Evolutionary conservation across 345 rosid species (phyloP).

Genomic region (Lenwebbia sp.): DNA sequence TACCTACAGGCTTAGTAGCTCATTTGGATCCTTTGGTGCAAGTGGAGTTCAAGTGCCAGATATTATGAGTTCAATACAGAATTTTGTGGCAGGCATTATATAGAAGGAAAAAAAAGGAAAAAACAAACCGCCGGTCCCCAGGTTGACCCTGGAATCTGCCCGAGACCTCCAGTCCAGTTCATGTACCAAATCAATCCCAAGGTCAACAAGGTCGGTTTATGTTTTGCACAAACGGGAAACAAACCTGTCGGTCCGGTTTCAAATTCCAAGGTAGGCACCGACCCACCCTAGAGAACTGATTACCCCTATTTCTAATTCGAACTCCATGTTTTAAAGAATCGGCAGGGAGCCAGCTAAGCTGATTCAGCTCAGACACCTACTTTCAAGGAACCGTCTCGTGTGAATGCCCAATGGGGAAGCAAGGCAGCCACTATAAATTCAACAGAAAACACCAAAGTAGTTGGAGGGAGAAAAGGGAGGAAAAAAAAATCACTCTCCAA

Average conservation of each 20-base stretch:
- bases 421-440: background rate
- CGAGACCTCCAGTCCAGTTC: background rate
- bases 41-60: background rate
- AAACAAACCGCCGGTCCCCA: background rate
- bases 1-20: background rate
- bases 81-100: background rate
- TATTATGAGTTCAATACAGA: background rate
- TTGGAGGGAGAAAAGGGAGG: background rate
- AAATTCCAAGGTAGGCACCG: background rate
- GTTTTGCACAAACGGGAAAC: background rate
- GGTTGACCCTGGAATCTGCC: background rate
- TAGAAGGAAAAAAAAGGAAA: background rate
- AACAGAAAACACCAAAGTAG: background rate
- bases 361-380: background rate
- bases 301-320: background rate
- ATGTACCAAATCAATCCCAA: too few species aligned
- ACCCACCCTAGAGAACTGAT: background rate
- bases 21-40: background rate
- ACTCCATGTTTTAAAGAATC: background rate
- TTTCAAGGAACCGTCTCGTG: background rate
- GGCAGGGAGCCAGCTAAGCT: background rate
- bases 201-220: background rate
- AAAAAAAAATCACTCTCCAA: background rate
- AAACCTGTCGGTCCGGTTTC: background rate
- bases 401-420: background rate